These are phyloP conservation scores for Polygonum maritimum DNA, from an alignment of 148 eudicot genomes.

Conservation along the genomic window DNA sequence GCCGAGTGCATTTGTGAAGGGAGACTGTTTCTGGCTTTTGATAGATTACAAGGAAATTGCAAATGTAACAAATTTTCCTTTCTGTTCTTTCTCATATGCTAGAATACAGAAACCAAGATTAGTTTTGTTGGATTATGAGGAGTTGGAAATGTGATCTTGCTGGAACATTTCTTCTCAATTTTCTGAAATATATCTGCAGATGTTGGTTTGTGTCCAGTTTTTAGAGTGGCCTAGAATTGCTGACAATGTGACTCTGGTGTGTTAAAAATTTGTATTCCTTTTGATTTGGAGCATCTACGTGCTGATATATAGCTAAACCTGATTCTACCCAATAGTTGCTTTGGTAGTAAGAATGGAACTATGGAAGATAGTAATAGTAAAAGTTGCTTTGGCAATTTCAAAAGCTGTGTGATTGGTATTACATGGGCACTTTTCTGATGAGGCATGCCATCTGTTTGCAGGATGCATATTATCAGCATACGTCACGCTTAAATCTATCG, in stretches of 20 bases:
- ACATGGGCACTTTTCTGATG: neutral
- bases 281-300: neutral
- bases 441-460: conserved; percentile 10
- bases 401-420: neutral
- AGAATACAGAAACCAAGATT: neutral
- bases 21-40: neutral
- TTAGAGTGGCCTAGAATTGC: neutral
- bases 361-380: neutral
- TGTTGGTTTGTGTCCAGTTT: neutral
- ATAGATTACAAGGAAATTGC: neutral
- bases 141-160: neutral
- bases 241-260: neutral
- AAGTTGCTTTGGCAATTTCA: neutral
- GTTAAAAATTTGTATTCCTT: neutral
- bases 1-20: neutral
- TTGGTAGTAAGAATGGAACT: neutral
- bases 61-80: neutral
- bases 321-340: neutral
- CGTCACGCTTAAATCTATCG: conserved; percentile 44
- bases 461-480: conserved; percentile 32
- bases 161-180: neutral
- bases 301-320: neutral
- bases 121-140: neutral
- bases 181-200: neutral
- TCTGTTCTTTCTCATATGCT: no score